Evolutionary conservation across 164 flowering plant genomes (phyloP), one percentile per base, ranked within the genome.

Genomic region (Brasenia schreberi): DNA sequence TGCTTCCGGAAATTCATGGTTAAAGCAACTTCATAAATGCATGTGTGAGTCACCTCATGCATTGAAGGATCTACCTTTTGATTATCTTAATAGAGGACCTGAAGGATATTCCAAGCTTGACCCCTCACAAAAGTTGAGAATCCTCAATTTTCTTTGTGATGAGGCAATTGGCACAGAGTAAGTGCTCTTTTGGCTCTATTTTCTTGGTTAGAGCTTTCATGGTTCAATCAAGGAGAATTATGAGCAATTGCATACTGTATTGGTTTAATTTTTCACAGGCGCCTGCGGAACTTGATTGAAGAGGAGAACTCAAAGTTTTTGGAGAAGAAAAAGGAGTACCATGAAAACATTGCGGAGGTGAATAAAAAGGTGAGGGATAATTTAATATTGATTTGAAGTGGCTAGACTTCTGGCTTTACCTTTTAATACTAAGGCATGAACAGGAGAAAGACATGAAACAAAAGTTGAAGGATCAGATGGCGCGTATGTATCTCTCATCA

Each of bases 131-230:
- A 90, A 85, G 77, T 86, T 88, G 62, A 87, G 73, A 65, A 73
- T 93, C 16, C 72, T 93, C 73, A 86, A 75, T 63, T 79, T 82
- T 70, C 77, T 93, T 10, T 90, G 97, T 66, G 94, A 93, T 75
- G 96, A 93, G 74, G 68, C 81, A 70, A 88, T 94, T 71, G 73
- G 76, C 71, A 87, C 95, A 6, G 70, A 18, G 98, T 94, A 83
- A 76, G 92, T 80, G 44, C 61, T 42, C 33, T 23, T 61, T 23
- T 14, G 33, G 19, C 7, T 61, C 27, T 61, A 61, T 18, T 61
- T 18, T 18, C 63, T 61, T n/a, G 9, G 3, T 61, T 18, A n/a
- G 19, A 18, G 63, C 63, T 7, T 61, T 18, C 6, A 33, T 33
- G 39, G 39, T 33, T 33, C 39, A 33, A 33, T 4, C 39, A 33